Evolutionary conservation across 345 rosid genomes (phyloP).

Genomic region (Hevea brasiliensis): DNA sequence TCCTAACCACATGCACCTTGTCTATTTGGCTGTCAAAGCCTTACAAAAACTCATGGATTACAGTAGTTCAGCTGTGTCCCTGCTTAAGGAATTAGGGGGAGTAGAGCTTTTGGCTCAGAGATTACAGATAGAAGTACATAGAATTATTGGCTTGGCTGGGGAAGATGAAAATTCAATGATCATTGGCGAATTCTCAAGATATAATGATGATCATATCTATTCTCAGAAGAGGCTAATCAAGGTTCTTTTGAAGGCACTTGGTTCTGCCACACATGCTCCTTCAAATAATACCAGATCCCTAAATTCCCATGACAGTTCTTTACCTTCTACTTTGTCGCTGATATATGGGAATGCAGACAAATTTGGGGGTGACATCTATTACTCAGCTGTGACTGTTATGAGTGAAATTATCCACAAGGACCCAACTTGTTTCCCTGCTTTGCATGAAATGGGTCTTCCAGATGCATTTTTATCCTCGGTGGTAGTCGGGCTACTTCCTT

Average conservation of each 20-base stretch:
- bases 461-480: conserved; percentile 91
- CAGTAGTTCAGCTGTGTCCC: conserved; percentile 85
- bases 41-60: conserved; percentile 93
- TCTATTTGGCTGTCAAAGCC: conserved; percentile 87
- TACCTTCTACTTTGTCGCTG: conserved; percentile 73
- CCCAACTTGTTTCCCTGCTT: conserved; percentile 75
- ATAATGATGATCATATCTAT: conserved; percentile 54
- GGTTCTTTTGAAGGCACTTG: conserved; percentile 91
- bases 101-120: conserved; percentile 91
- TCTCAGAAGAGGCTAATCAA: conserved; percentile 89
- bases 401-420: conserved; percentile 96
- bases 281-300: conserved; percentile 64
- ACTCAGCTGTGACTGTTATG: conserved; percentile 97
- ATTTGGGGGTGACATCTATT: conserved; percentile 91
- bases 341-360: conserved; percentile 71
- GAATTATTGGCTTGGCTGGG: conserved; percentile 54
- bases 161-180: conserved; percentile 57
- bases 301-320: conserved; percentile 66
- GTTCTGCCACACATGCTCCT: conserved; percentile 88
- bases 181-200: conserved; percentile 56
- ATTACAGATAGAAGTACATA: conserved; percentile 77
- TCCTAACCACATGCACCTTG: conserved; percentile 83
- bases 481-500: conserved; percentile 75
- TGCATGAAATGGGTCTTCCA: conserved; percentile 88
- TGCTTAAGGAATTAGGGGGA: conserved; percentile 87